Conservation (phyloP, 2,329 filamentous ascomycete species). For the Aspergillus sp. region DNA sequence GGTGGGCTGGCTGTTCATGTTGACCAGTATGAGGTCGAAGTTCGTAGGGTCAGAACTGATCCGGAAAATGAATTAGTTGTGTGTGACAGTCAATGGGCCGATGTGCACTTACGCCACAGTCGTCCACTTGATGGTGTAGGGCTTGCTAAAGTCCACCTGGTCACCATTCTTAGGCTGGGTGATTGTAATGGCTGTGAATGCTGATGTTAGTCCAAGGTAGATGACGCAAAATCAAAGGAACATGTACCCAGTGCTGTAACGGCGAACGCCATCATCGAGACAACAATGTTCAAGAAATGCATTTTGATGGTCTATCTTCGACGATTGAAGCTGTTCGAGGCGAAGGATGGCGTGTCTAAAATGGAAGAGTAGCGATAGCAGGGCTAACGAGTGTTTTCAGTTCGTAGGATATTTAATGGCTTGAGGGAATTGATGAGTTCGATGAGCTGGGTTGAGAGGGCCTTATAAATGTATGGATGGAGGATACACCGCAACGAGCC, state of each 20-base stretch:
- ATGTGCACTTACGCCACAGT: slow-evolving; percentile 34
- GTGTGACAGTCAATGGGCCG: not conserved
- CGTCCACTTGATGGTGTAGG: slow-evolving; percentile 43
- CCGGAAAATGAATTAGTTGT: not conserved
- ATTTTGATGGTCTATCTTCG: slow-evolving; percentile 25
- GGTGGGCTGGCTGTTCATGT: slow-evolving; percentile 40
- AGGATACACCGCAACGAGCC: slow-evolving; percentile 13
- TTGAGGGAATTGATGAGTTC: not conserved
- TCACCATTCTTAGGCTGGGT: slow-evolving; percentile 36
- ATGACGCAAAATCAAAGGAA: not conserved
- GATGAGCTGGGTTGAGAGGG: not conserved
- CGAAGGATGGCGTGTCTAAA: not conserved
- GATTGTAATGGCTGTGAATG: slow-evolving; percentile 33
- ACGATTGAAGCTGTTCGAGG: slow-evolving; percentile 7
- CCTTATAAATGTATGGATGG: slow-evolving; percentile 11
- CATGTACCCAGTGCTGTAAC: slow-evolving; percentile 33
- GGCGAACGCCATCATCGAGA: slow-evolving; percentile 31
- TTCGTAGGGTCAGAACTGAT: slow-evolving; percentile 43
- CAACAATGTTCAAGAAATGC: slow-evolving; percentile 27
- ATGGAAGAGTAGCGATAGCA: not conserved
- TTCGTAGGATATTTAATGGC: not conserved
- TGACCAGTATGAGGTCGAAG: slow-evolving; percentile 48
- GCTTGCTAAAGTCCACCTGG: slow-evolving; percentile 40
- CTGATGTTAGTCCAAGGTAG: not conserved
- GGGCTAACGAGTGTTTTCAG: not conserved